Base-by-base conservation (phyloP, 1,284 basidiomycete genomes). In the Tetrapyrgos nigripes region DNA sequence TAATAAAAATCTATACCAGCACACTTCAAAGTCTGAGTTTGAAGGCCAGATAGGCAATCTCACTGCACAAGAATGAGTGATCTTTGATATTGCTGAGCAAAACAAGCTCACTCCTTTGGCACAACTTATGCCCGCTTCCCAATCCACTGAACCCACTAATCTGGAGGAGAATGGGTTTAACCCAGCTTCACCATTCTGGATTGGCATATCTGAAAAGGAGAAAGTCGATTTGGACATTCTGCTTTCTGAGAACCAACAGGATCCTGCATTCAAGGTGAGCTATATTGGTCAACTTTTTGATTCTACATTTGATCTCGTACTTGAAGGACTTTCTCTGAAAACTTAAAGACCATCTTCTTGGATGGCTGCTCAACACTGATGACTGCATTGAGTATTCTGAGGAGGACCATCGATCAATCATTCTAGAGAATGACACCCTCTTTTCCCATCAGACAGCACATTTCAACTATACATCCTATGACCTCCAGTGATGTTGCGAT, bases 381-480 rank as follows among this genome's bases (percentile, higher is more conserved):
- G 37, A 50, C 9, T 37, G 5, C 24, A 14, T 17, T 57, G 50
- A 37, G 3, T 52, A 29, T 49, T 52, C 17, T 48, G 49, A 43
- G 52, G 50, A 59, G 37, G 53, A 49, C n/a, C 51, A 31, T 29
- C 47, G 11, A 21, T 57, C 53, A 1, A 27, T 60, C 9, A 43
- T 10, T n/a, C 11, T 68, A 19, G 28, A 50, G 24, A 49, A 59
- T 21, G 47, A 63, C 37, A 21, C 50, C 2, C 46, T 66, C 5
- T 68, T 64, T 45, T 43, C 29, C 1, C 68, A 69, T 54, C 53
- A 63, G 21, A 47, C 49, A 28, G 19, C 56, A 14, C 48, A 50
- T 4, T 43, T 66, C 28, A 60, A 68, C 58, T 71, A 58, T 35
- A 69, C 67, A 2, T 65, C 62, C 3, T 70, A 70, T 43, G 61